These are phyloP conservation scores for Ceratobasidium sp. DNA, from an alignment of 1,284 basidiomycete species.

Conservation along the genomic window DNA sequence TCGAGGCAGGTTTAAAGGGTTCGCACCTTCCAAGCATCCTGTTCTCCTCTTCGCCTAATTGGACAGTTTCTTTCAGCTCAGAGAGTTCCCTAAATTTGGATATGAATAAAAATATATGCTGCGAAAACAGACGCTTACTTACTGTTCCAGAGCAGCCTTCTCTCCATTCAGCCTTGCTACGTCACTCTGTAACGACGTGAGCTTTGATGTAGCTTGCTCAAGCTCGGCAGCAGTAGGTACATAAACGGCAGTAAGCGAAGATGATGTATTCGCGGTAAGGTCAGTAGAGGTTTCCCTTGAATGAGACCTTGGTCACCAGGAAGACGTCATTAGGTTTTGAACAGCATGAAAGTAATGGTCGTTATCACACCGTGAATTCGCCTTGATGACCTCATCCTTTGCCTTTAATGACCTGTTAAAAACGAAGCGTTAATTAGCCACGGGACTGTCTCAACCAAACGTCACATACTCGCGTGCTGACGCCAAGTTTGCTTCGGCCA, in stretches of 20 bases:
- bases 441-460: background rate
- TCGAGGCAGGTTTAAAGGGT: background rate
- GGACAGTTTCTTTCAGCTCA: background rate
- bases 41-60: conserved; percentile 9
- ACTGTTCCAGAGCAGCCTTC: background rate
- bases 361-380: conserved; percentile 4
- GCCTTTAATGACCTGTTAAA: conserved; percentile 6
- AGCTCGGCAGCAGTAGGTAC: conserved; percentile 1
- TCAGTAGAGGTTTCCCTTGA: background rate
- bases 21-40: conserved; percentile 5
- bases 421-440: background rate
- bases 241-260: background rate
- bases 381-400: background rate
- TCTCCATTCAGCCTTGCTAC: conserved; percentile 7
- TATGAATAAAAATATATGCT: background rate
- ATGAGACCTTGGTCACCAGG: background rate
- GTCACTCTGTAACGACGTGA: conserved; percentile 5
- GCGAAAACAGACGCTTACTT: background rate
- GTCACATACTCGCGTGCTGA: background rate
- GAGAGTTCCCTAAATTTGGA: background rate
- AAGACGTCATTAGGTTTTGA: background rate
- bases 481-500: background rate
- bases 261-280: background rate
- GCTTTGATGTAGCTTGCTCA: background rate
- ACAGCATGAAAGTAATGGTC: background rate